These are phyloP conservation scores for Vanderwaltozyma verrucispora DNA, from an alignment of 805 yeast species.

Conservation along the genomic window DNA sequence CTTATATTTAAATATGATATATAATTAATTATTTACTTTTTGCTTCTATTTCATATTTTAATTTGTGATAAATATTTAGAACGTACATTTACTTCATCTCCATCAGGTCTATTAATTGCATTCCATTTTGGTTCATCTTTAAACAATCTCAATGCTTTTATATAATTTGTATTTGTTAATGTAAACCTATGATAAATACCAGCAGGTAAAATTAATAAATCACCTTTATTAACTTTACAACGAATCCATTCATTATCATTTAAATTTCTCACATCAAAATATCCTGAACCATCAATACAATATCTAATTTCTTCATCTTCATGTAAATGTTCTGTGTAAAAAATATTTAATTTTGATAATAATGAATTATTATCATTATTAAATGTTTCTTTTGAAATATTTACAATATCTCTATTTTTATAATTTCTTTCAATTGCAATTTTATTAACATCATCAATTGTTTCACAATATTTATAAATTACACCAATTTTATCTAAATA, in stretches of 20 bases:
- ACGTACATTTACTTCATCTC: constrained; percentile 37
- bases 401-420: constrained; percentile 68
- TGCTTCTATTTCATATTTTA: no score
- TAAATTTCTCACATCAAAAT: constrained; percentile 71
- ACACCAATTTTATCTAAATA: constrained; percentile 57
- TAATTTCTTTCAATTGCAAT: constrained; percentile 65
- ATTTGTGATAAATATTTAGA: constrained; percentile 32
- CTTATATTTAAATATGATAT: no score
- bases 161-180: constrained; percentile 47
- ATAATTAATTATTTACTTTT: no score
- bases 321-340: constrained; percentile 81
- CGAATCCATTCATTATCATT: constrained; percentile 62
- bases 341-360: constrained; percentile 52
- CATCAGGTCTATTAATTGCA: constrained; percentile 58
- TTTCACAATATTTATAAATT: constrained; percentile 42
- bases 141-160: constrained; percentile 74
- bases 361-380: constrained; percentile 51
- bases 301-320: constrained; percentile 97
- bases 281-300: constrained; percentile 82
- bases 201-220: constrained; percentile 67
- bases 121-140: constrained; percentile 96
- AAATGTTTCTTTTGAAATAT: constrained; percentile 49
- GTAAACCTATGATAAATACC: constrained; percentile 95
- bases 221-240: constrained; percentile 50
- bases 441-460: constrained; percentile 44